Conservation (phyloP, 1,284 basidiomycete genomes). For the Cutaneotrichosporon arboriforme region DNA sequence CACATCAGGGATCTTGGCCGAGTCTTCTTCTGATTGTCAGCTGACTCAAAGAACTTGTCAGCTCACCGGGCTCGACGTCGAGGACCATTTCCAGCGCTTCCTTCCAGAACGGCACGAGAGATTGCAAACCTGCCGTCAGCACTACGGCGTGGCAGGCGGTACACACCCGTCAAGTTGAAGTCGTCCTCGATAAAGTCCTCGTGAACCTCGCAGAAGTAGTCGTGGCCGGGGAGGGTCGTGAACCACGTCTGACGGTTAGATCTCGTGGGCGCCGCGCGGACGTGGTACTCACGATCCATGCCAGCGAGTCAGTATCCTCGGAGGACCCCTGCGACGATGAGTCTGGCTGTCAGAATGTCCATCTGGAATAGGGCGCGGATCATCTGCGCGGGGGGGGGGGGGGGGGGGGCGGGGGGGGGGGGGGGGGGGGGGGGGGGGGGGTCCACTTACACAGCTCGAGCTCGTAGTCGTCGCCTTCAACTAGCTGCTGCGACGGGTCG, state of each 20-base stretch:
- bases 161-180: slow-evolving; percentile 78
- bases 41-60: too few relatives aligned
- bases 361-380: too few relatives aligned
- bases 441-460: slow-evolving; percentile 35
- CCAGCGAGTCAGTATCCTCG: slow-evolving; percentile 47
- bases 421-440: too few relatives aligned
- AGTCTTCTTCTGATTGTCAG: slow-evolving; percentile 68
- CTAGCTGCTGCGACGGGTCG: slow-evolving; percentile 29
- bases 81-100: slow-evolving; percentile 99
- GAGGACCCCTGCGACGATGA: slow-evolving; percentile 46
- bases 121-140: slow-evolving; percentile 63
- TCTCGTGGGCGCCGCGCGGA: too few relatives aligned
- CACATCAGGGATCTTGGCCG: slow-evolving; percentile 71
- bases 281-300: slow-evolving; percentile 46
- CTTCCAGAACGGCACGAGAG: slow-evolving; percentile 94
- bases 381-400: too few relatives aligned
- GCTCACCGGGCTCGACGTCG: slow-evolving; percentile 93
- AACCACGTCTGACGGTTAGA: slow-evolving; percentile 63
- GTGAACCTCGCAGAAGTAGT: slow-evolving; percentile 96
- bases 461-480: slow-evolving; percentile 36
- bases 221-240: slow-evolving; percentile 94
- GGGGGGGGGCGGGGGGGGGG: too few relatives aligned
- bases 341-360: slow-evolving; percentile 23
- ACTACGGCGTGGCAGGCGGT: too few relatives aligned
- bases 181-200: slow-evolving; percentile 99